Base-by-base conservation (phyloP, 176 grass and related monocot genomes). In the sorghum (Sorghum bicolor) region DNA sequence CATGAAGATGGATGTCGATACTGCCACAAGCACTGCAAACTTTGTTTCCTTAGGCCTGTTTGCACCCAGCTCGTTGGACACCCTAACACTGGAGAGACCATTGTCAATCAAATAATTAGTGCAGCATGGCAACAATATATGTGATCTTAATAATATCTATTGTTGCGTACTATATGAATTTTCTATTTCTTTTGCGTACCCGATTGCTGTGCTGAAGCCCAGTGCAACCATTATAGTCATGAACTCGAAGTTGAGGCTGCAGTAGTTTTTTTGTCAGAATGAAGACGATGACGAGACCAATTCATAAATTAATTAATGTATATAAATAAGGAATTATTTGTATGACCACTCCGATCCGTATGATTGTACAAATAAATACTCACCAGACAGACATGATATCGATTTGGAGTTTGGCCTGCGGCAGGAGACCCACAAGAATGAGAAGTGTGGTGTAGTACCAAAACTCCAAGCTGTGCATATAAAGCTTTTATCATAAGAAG, bases 231-330 rank as follows among this genome's bases (percentile, higher is more conserved):
- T 98, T 74, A 93, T 41, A 47, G 78, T 86, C 93, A 89, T 81
- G 55, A 92, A 79, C 84, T 92, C 70, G 80, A 93, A 94, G 77
- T 98, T 98, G 80, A 95, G 87, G 85, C 96, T 95, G 85, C 79
- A 67, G 14, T 64, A 14, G 1, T 30, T 63, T 6, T 28, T 3
- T 31, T 64, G 25, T 64, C 13, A 64, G 61, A 64, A 37, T 2
- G 34, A 37, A 47, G 12, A 9, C n/a, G 12, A 53, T 10, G 2
- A 1, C 0, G 22, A 25, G 9, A 11, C 30, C 15, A 13, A 0
- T 47, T 45, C 10, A 11, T 2, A 4, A 1, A 19, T 33, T 17
- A 48, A 47, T 47, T 14, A 4, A 13, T 20, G n/a, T n/a, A n/a
- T n/a, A n/a, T n/a, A n/a, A n/a, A 1, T 4, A 52, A n/a, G 19